A percentile compares a stretch with the other conserved stretches of the same genome.
phyloP scores from a whole-genome alignment of 805 yeast species.

The Hagleromyces aurorensis region DNA sequence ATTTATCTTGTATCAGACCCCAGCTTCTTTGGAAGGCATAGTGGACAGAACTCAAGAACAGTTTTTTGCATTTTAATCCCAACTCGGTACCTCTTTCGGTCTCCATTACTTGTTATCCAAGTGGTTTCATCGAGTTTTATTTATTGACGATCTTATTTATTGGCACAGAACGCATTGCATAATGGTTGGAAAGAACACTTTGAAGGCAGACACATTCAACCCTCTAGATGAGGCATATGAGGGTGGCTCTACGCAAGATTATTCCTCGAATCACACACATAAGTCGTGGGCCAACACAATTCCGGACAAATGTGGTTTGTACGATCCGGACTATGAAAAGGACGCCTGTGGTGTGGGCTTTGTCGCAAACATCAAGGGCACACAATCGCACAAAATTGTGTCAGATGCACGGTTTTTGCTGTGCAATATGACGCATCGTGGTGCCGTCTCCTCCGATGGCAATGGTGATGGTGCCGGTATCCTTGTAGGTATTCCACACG shows the following conservation, averaged over 20 bases:
- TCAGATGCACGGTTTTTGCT: conserved; percentile 81
- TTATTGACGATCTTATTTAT: no score
- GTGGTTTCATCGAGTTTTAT: no score
- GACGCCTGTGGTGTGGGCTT: conserved; percentile 99
- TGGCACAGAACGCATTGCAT: no score
- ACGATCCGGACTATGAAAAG: conserved; percentile 88
- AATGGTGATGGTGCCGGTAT: conserved; percentile 99
- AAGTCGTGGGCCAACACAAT: conserved; percentile 87
- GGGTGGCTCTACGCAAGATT: conserved; percentile 22
- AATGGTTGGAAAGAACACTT: no score
- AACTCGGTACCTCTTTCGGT: no score
- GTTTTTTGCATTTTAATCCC: no score
- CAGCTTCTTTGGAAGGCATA: no score
- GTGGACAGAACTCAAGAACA: no score
- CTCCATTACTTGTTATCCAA: no score
- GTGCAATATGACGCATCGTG: conserved; percentile 98
- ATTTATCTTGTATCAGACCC: no score
- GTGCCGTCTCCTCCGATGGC: conserved; percentile 94
- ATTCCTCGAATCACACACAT: conserved; percentile 33
- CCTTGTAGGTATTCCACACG: conserved; percentile 85
- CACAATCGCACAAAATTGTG: conserved; percentile 81
- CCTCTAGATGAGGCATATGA: conserved; percentile 26
- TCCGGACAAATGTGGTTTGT: conserved; percentile 81
- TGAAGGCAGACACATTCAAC: conserved; percentile 23
- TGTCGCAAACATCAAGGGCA: conserved; percentile 88